A percentile compares a stretch with the other conserved stretches of the same genome.
phyloP scores from a whole-genome alignment of 331 rosid genomes.

The Rhamnella rubrinervis region DNA sequence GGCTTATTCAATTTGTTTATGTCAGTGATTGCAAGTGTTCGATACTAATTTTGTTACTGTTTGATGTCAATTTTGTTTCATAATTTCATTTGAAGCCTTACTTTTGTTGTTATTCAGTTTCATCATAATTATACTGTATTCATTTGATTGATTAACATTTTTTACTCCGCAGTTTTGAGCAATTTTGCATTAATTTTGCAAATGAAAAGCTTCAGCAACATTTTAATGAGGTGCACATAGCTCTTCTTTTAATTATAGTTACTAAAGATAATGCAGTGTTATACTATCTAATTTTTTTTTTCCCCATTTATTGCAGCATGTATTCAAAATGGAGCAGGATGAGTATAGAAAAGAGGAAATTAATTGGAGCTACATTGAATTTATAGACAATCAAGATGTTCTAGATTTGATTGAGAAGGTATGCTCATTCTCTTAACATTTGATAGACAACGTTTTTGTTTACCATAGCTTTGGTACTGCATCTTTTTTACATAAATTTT shows the following conservation, averaged over 20 bases:
- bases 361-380: slow-evolving; percentile 98
- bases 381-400: slow-evolving; percentile 96
- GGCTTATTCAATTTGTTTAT: no score
- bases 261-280: background rate
- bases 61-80: background rate
- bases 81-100: slow-evolving; percentile 1
- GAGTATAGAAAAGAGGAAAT: slow-evolving; percentile 95
- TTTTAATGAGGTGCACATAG: slow-evolving; percentile 73
- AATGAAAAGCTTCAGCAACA: slow-evolving; percentile 99
- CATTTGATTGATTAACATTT: slow-evolving; percentile 24
- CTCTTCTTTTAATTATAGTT: slow-evolving; percentile 5
- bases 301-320: slow-evolving; percentile 75
- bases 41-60: background rate
- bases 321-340: slow-evolving; percentile 99
- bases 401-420: slow-evolving; percentile 99
- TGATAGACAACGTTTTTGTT: background rate
- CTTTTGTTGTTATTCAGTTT: slow-evolving; percentile 7
- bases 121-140: slow-evolving; percentile 11
- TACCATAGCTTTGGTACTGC: background rate
- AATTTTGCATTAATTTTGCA: slow-evolving; percentile 97
- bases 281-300: slow-evolving; percentile 9
- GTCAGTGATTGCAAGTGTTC: no score
- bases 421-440: slow-evolving; percentile 8
- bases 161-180: slow-evolving; percentile 79
- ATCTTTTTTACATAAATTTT: background rate